Base-by-base conservation (phyloP, 163 green algal species). In the Scenedesmus sp. region DNA sequence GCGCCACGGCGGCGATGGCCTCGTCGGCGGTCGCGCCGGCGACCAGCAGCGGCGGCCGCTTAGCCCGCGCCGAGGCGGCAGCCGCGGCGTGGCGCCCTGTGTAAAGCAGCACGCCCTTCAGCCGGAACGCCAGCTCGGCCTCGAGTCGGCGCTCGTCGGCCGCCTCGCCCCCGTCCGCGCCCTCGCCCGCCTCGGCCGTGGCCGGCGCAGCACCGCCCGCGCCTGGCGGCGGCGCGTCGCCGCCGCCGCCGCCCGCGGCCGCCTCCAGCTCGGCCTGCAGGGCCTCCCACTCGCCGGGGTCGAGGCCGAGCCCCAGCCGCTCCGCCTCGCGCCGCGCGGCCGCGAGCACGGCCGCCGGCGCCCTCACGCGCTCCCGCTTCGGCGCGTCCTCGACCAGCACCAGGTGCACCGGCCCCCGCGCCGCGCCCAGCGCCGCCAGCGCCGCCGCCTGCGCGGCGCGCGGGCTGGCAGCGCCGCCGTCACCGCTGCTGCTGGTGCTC, bases 1-100 rank as follows among this genome's bases (percentile, higher is more conserved):
- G 18, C n/a, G 33, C 64, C 13, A 74, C 28, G 60, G 64, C 64
- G 60, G 64, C 64, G 22, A 74, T 74, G 13, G 64, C 45, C 36
- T 74, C 64, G 22, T 74, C 64, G 22, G 64, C 64, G 31, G 64
- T 74, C 20, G 28, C 45, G 47, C 64, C 64, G 18, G 44, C 9
- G 14, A 74, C 39, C 15, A 50, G 45, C 26, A 74, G n/a, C 9
- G 64, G 64, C 28, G 60, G 54, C 34, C 24, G n/a, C 56, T 44
- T 42, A 64, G 20, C n/a, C 33, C 20, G n/a, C 33, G 26, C 18
- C 34, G n/a, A 24, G n/a, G 13, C 18, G 28, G 51, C 17, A 33
- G 51, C 51, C 1, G 26, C 50, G 2, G 53, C 53, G 15, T 60
- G 24, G 10, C 50, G 11, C 10, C 50, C 6, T 36, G 9, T 62